Conservation (phyloP, 2,329 filamentous ascomycete genomes). For the Paraphoma sp. region DNA sequence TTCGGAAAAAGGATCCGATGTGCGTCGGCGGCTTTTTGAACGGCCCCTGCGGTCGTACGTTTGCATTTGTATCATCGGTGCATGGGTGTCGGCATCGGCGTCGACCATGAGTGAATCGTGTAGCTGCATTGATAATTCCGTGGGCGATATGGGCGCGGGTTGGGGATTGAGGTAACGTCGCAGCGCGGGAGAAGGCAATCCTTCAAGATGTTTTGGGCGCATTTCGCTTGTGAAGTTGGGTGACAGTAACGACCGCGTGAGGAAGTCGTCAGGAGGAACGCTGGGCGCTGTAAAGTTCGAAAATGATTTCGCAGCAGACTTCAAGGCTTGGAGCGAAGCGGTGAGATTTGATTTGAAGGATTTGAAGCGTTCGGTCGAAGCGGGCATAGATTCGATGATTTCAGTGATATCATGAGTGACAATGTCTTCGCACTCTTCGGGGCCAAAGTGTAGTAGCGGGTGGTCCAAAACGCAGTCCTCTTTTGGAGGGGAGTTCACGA, state of each 20-base stretch:
- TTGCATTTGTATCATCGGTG: constrained; percentile 68
- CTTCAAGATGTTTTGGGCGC: constrained; percentile 61
- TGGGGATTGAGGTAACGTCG: constrained; percentile 68
- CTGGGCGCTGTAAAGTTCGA: constrained; percentile 63
- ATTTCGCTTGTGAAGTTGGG: constrained; percentile 67
- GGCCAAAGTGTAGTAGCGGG: constrained; percentile 57
- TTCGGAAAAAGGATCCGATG: constrained; percentile 50
- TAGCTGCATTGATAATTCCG: constrained; percentile 49
- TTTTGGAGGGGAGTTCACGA: constrained; percentile 55
- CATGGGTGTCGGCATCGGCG: constrained; percentile 47
- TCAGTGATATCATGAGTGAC: constrained; percentile 39
- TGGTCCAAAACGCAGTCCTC: constrained; percentile 65
- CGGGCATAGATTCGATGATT: constrained; percentile 24
- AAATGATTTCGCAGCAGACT: constrained; percentile 66
- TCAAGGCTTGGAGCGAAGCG: constrained; percentile 66
- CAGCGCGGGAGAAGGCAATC: constrained; percentile 62
- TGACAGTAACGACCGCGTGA: constrained; percentile 65
- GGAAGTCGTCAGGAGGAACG: constrained; percentile 64
- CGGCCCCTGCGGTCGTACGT: constrained; percentile 59
- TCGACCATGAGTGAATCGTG: constrained; percentile 47
- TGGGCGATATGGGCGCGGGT: constrained; percentile 46
- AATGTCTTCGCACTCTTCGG: constrained; percentile 41
- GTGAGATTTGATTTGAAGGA: constrained; percentile 70
- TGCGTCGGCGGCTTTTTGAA: constrained; percentile 31
- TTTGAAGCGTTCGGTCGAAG: constrained; percentile 47